A percentile compares a stretch with the other conserved stretches of the same genome.
These are phyloP conservation scores for Saturnispora dispora DNA, from an alignment of 805 yeast species.

Conservation along the genomic window DNA sequence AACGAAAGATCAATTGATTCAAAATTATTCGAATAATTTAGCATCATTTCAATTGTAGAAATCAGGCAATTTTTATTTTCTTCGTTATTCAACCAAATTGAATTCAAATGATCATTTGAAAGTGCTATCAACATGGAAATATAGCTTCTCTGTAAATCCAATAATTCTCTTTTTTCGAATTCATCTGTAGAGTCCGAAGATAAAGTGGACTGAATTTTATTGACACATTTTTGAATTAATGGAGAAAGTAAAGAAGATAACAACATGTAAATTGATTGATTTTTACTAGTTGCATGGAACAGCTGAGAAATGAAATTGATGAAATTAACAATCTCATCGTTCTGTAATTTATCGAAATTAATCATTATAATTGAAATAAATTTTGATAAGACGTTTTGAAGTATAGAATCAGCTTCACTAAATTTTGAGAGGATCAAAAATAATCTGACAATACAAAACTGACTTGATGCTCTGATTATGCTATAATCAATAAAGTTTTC, in stretches of 20 bases:
- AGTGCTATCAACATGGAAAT: slow-evolving; percentile 61
- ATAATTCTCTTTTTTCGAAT: slow-evolving; percentile 44
- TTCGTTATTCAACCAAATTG: slow-evolving; percentile 56
- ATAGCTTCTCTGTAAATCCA: slow-evolving; percentile 58
- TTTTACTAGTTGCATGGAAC: slow-evolving; percentile 52
- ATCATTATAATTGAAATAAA: slow-evolving; percentile 59
- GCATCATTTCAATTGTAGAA: slow-evolving; percentile 49
- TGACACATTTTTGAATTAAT: slow-evolving; percentile 55
- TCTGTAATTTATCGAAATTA: slow-evolving; percentile 46
- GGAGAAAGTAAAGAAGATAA: slow-evolving; percentile 68
- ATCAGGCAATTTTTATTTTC: slow-evolving; percentile 56
- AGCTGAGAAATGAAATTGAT: slow-evolving; percentile 82
- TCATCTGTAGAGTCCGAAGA: slow-evolving; percentile 22
- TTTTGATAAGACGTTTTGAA: slow-evolving; percentile 47
- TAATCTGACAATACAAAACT: slow-evolving; percentile 81
- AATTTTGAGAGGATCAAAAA: slow-evolving; percentile 57
- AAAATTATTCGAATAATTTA: slow-evolving; percentile 51
- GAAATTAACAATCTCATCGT: slow-evolving; percentile 69
- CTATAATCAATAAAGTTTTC: slow-evolving; percentile 63
- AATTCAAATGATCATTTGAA: slow-evolving; percentile 68
- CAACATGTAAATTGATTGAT: slow-evolving; percentile 58
- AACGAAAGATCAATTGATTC: slow-evolving; percentile 51
- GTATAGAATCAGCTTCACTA: slow-evolving; percentile 27
- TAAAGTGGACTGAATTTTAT: slow-evolving; percentile 20
- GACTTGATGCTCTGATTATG: slow-evolving; percentile 71